These are phyloP conservation scores for Calonectria ilicicola DNA, from an alignment of 2,329 filamentous ascomycete genomes.

Conservation along the genomic window DNA sequence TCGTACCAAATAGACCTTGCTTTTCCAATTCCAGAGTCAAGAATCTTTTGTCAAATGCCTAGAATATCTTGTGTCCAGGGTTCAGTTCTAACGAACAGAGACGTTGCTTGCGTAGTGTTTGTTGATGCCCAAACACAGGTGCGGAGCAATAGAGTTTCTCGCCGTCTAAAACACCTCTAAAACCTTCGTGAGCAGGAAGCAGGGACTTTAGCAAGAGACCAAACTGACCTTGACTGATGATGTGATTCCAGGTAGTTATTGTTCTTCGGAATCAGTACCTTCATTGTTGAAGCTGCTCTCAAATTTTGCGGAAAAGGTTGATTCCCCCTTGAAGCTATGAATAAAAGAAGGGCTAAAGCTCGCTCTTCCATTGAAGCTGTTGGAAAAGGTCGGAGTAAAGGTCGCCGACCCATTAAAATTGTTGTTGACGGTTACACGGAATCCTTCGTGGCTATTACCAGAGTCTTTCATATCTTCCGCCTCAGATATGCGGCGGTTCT, in stretches of 20 bases:
- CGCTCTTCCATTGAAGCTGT: not conserved
- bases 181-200: not conserved
- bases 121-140: not conserved
- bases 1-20: not conserved
- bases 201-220: too few species aligned
- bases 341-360: not conserved
- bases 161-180: not conserved
- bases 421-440: not conserved
- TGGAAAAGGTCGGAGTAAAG: not conserved
- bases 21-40: not conserved
- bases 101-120: not conserved
- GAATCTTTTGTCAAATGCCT: not conserved
- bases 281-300: not conserved
- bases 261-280: not conserved
- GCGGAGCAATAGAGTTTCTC: not conserved
- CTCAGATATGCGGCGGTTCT: not conserved
- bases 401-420: not conserved
- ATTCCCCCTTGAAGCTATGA: not conserved
- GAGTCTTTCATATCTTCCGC: not conserved
- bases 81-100: not conserved
- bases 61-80: too few species aligned
- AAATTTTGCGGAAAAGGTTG: not conserved
- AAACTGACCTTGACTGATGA: not conserved
- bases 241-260: not conserved
- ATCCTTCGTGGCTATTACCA: not conserved